Base-by-base conservation (phyloP, 805 yeast genomes). In the Spathaspora sp. region DNA sequence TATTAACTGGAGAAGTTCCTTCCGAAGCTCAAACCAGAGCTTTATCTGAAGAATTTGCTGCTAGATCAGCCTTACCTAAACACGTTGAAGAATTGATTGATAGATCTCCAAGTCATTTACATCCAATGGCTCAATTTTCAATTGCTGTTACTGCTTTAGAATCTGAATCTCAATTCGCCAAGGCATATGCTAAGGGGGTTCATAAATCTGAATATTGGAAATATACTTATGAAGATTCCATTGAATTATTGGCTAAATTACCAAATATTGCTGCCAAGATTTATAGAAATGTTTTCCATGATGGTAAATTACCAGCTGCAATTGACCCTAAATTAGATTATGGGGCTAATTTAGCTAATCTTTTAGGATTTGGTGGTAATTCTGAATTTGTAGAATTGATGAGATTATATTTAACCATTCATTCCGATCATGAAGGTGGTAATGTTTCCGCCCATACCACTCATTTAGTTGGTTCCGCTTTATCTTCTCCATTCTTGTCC, bases 351-450 rank as follows among this genome's bases (percentile, higher is more conserved):
- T 79, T 86, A 63, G 82, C 90, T 54, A 70, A 77, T 51, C 66
- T 80, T 65, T 74, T 87, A 61, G 93, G 92, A 49, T 81, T 75
- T 71, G 72, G 77, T 49, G 80, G 73, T 55, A 76, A 81, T 61
- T 54, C 58, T 47, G 87, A 82, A 64, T 87, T 87, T 66, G 79
- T 82, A 50, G 88, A 87, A 66, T 75, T 87, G 60, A 76, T 86
- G 75, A 78, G 92, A 68, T 74, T 86, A 60, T 86, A 86, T 75
- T 79, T 83, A 64, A 85, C 91, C 52, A 75, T 86, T 61, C 92
- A 86, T 76, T 83, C 86, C 44, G 92, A 86, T 67, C 92, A 86
- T 71, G 92, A 86, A 73, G 92, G 92, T 69, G 93, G 93, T 58
- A 86, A 86, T 64, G 93, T 86, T 49, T 83, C 89, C 51, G 89